Percentiles rank a stretch among this genome's conserved stretches.
phyloP scores from a whole-genome alignment of 75 land plant species.

The Cunninghamia lanceolata region DNA sequence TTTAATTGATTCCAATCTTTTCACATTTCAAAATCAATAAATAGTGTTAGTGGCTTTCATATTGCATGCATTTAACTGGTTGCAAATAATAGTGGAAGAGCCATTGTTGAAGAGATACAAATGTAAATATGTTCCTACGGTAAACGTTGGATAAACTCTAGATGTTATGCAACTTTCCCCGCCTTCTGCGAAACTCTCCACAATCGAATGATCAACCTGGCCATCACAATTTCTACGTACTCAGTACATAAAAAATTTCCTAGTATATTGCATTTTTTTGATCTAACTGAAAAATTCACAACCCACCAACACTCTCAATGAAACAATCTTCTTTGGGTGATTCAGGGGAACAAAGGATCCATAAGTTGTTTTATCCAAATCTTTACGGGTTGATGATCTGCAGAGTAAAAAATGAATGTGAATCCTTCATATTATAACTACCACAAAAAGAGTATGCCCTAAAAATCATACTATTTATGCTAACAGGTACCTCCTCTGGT shows the following conservation, averaged over 20 bases:
- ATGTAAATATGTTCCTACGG: not conserved
- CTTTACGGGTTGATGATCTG: not conserved
- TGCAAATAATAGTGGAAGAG: not conserved
- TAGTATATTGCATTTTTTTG: too few relatives aligned
- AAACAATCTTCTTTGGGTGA: not conserved
- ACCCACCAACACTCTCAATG: not conserved
- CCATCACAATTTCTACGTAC: not conserved
- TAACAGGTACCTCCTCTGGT: not conserved
- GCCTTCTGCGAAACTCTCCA: not conserved
- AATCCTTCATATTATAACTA: too few relatives aligned
- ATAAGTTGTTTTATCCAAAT: constrained; percentile 22
- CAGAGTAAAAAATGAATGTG: not conserved
- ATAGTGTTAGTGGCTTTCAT: not conserved
- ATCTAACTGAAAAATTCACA: too few relatives aligned
- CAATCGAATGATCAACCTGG: not conserved
- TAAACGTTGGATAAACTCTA: not conserved
- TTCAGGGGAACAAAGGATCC: constrained; percentile 65
- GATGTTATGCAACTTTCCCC: not conserved
- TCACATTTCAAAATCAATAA: too few relatives aligned
- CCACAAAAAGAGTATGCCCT: too few relatives aligned
- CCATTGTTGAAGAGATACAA: not conserved
- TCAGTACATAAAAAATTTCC: not conserved
- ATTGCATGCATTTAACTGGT: not conserved
- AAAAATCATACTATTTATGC: too few relatives aligned
- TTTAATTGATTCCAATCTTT: too few relatives aligned